Evolutionary conservation across 768 basidiomycete genomes (phyloP).

Genomic region (Lentinula detonsa): DNA sequence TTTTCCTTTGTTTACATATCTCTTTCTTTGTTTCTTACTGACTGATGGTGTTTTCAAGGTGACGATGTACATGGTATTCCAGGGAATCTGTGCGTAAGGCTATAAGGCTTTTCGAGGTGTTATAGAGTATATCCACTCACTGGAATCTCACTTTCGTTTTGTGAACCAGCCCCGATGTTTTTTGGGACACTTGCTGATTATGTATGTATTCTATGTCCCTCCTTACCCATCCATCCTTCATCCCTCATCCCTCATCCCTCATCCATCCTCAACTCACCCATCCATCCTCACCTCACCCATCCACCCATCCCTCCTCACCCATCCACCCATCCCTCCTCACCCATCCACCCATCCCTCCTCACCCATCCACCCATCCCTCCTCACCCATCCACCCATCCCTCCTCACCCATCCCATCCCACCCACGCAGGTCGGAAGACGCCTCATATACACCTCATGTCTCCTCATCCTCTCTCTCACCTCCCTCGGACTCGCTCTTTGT

Average conservation of each 20-base stretch:
- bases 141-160: too few species aligned
- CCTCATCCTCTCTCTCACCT: conserved; percentile 55
- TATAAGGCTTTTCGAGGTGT: background rate
- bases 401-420: conserved; percentile 34
- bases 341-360: too few species aligned
- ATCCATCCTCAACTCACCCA: too few species aligned
- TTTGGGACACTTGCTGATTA: conserved; percentile 36
- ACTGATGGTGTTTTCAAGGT: conserved; percentile 21
- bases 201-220: conserved; percentile 22
- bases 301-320: conserved; percentile 24
- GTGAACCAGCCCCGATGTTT: background rate
- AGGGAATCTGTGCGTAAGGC: conserved; percentile 45
- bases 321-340: conserved; percentile 9
- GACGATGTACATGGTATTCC: conserved; percentile 68
- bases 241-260: too few species aligned
- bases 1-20: too few species aligned
- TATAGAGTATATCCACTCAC: background rate
- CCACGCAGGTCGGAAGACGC: conserved; percentile 42
- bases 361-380: too few species aligned
- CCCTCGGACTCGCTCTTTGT: conserved; percentile 49
- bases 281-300: too few species aligned
- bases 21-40: too few species aligned
- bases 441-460: conserved; percentile 61
- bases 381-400: too few species aligned
- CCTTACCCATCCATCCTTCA: too few species aligned